Evolutionary conservation across 1,284 basidiomycete genomes (phyloP).

Genomic region (Ustilago vetiveriae): DNA sequence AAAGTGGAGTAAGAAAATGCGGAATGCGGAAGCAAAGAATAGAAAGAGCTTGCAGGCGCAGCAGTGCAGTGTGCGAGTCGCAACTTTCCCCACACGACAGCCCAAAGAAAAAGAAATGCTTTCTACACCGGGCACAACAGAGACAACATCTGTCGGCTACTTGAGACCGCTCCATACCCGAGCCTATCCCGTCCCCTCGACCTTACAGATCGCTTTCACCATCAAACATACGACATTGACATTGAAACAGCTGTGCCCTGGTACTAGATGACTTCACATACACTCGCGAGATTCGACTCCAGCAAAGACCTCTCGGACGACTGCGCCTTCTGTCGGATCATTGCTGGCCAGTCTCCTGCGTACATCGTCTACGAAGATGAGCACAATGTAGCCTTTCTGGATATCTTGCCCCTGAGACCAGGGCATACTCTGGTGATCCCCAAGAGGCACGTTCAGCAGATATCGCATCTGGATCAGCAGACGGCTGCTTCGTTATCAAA

Average conservation of each 20-base stretch:
- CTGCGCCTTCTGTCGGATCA: slow-evolving; percentile 47
- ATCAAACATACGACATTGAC: no score
- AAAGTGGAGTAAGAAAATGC: neutral
- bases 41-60: no score
- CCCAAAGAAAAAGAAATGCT: neutral
- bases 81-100: slow-evolving; percentile 5
- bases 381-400: slow-evolving; percentile 76
- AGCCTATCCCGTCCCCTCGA: neutral
- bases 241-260: no score
- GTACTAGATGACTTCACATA: slow-evolving; percentile 45
- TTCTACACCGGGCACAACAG: no score
- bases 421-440: slow-evolving; percentile 65
- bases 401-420: slow-evolving; percentile 76
- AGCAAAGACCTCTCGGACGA: slow-evolving; percentile 29
- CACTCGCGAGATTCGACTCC: slow-evolving; percentile 33
- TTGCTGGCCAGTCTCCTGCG: slow-evolving; percentile 18
- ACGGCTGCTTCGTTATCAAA: slow-evolving; percentile 34
- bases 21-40: neutral
- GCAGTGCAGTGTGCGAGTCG: neutral
- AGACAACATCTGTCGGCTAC: slow-evolving; percentile 2
- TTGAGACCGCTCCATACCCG: slow-evolving; percentile 1
- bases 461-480: slow-evolving; percentile 15
- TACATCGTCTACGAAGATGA: slow-evolving; percentile 69
- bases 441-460: slow-evolving; percentile 35
- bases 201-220: neutral